Evolutionary conservation across 108 stramenopile genomes (phyloP).

Genomic region (Licmophora abbreviata): DNA sequence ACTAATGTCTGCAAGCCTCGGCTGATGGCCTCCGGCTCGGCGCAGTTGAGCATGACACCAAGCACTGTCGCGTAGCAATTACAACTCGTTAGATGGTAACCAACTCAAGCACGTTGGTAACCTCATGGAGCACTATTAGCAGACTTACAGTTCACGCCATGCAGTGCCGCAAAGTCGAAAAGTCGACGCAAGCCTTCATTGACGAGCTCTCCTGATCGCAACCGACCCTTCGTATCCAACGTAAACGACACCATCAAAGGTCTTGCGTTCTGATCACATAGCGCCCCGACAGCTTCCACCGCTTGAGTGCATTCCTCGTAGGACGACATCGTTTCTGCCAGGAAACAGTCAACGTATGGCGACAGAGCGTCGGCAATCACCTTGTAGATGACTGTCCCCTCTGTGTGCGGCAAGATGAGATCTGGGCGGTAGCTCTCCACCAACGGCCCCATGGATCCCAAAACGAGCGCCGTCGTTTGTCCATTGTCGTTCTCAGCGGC

Average conservation of each 20-base stretch:
- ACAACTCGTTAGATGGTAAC: background rate
- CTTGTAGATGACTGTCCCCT: conserved; percentile 47
- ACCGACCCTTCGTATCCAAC: conserved; percentile 35
- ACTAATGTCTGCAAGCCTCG: conserved; percentile 42
- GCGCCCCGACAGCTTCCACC: conserved; percentile 36
- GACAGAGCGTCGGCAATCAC: conserved; percentile 36
- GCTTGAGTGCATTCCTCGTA: conserved; percentile 67
- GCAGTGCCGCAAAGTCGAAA: conserved; percentile 11
- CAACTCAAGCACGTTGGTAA: background rate
- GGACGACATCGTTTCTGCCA: conserved; percentile 79
- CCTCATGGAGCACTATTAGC: background rate
- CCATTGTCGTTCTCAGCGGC: background rate
- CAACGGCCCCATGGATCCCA: conserved; percentile 69
- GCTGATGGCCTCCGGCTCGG: conserved; percentile 71
- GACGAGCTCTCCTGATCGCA: conserved; percentile 53
- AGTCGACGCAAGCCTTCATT: conserved; percentile 26
- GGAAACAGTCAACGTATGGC: conserved; percentile 52
- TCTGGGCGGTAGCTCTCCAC: conserved; percentile 77
- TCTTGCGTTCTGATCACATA: conserved; percentile 5
- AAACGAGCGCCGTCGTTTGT: conserved; percentile 20
- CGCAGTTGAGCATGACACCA: conserved; percentile 75
- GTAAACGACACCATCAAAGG: conserved; percentile 69
- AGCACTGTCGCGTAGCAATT: conserved; percentile 19
- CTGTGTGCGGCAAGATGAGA: conserved; percentile 38
- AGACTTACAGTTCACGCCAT: conserved; percentile 28